Base-by-base conservation (phyloP, 1,284 basidiomycete species). In the Takashimella tepidaria region DNA sequence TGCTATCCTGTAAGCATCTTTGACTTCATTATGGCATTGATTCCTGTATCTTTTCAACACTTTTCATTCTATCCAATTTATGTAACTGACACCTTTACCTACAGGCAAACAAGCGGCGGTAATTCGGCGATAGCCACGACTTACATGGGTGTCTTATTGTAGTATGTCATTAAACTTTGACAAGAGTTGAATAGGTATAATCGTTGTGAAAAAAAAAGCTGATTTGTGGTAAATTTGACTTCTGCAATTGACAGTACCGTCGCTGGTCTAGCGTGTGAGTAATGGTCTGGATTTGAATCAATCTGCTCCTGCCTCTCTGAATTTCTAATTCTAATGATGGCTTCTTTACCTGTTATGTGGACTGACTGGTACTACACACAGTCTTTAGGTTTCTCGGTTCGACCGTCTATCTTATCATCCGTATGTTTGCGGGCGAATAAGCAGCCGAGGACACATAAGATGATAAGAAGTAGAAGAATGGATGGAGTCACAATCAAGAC, bases 341-440 rank as follows among this genome's bases (percentile, higher is more conserved):
- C n/a, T 41, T 26, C n/a, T 49, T 26, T 54, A 47, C 8, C 47
- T n/a, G 41, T 21, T 41, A 51, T 56, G 37, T 31, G n/a, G 19
- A 50, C 44, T 45, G 44, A 49, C 41, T 27, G 40, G 53, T 41
- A 1, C 19, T 47, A 42, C 47, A 10, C 59, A 90, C 31, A 37
- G 88, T 89, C 52, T 78, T 92, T 58, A 83, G 90, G 5, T 92
- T 92, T 73, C 61, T 89, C 4, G 90, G 90, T 0, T 86, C 85
- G 11, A 82, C 87, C 41, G 72, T 79, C 46, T 92, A 92, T 67
- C 83, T 91, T 79, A 67, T 91, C 47, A 79, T 92, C 22, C 83
- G 89, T 13, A 66, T 91, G 56, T 92, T 92, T 69, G 85, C 86
- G 26, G 87, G 89, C 59, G 89, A 92, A 77, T 92, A 83, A 64